These are phyloP conservation scores for Penicillium angulare DNA, from an alignment of 495 filamentous ascomycete genomes.

Conservation along the genomic window DNA sequence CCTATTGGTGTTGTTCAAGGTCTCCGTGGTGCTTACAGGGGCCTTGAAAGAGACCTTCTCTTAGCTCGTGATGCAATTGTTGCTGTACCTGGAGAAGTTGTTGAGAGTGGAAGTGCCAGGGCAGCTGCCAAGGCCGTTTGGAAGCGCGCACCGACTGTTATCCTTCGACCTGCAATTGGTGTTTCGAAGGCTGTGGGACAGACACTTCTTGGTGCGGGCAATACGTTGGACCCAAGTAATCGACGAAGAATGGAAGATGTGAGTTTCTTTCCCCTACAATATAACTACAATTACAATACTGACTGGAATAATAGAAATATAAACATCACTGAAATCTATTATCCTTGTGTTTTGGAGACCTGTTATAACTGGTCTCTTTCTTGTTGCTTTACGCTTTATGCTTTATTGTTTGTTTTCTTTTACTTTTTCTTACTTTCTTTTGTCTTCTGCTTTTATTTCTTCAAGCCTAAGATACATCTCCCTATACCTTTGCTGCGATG, in stretches of 20 bases:
- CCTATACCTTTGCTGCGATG: constrained; percentile 2
- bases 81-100: constrained; percentile 87
- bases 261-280: constrained; percentile 34
- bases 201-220: constrained; percentile 89
- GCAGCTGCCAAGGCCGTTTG: constrained; percentile 80
- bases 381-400: background rate
- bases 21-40: constrained; percentile 73
- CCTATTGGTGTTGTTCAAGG: constrained; percentile 85
- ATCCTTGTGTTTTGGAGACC: background rate
- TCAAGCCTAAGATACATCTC: no score
- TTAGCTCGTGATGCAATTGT: constrained; percentile 86
- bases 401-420: background rate
- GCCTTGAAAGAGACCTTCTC: constrained; percentile 82
- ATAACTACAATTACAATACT: background rate
- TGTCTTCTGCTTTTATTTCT: background rate
- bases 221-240: constrained; percentile 83
- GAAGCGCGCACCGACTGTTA: constrained; percentile 81
- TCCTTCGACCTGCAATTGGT: constrained; percentile 86
- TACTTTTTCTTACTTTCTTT: background rate
- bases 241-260: constrained; percentile 84
- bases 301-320: constrained; percentile 34
- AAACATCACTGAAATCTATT: constrained; percentile 35
- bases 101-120: constrained; percentile 80
- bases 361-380: background rate
- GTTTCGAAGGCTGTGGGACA: constrained; percentile 86